Evolutionary conservation across 805 yeast genomes (phyloP).

Genomic region (Saccharomycopsis selenospora): DNA sequence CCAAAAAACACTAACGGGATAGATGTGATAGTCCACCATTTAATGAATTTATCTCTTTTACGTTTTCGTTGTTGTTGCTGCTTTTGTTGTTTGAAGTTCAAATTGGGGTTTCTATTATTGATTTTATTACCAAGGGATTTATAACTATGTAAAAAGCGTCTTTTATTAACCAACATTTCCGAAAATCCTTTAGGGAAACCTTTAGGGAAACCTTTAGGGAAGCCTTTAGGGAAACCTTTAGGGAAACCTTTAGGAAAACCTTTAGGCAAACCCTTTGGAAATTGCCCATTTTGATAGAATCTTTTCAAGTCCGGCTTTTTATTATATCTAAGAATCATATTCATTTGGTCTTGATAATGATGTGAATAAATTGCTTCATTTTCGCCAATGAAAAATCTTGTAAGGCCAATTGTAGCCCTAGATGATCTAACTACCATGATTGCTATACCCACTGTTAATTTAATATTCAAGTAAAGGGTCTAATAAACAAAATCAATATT

Average conservation of each 20-base stretch:
- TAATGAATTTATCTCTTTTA: constrained; percentile 31
- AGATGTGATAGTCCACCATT: constrained; percentile 51
- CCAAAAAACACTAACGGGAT: constrained; percentile 48
- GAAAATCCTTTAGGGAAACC: too few relatives aligned
- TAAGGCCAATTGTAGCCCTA: constrained; percentile 7
- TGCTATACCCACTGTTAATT: not conserved
- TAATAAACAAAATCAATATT: too few relatives aligned
- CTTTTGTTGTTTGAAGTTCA: not conserved
- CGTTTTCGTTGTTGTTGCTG: constrained; percentile 2
- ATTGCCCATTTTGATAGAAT: not conserved
- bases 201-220: too few relatives aligned
- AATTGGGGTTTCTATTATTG: not conserved
- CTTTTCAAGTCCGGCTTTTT: not conserved
- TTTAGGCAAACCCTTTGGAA: not conserved
- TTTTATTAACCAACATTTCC: too few relatives aligned
- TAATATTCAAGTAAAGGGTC: not conserved
- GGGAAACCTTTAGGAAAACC: too few relatives aligned
- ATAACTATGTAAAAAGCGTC: not conserved
- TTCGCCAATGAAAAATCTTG: constrained; percentile 9
- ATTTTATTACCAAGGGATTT: not conserved
- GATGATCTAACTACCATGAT: constrained; percentile 13
- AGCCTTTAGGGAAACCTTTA: too few relatives aligned
- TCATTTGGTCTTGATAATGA: constrained; percentile 1
- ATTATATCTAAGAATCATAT: not conserved
- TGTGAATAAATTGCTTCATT: constrained; percentile 1